Percentiles rank a stretch among this genome's conserved stretches.
phyloP scores from a whole-genome alignment of 1,139 yeast genomes.

The Geotrichum carabidarum region DNA sequence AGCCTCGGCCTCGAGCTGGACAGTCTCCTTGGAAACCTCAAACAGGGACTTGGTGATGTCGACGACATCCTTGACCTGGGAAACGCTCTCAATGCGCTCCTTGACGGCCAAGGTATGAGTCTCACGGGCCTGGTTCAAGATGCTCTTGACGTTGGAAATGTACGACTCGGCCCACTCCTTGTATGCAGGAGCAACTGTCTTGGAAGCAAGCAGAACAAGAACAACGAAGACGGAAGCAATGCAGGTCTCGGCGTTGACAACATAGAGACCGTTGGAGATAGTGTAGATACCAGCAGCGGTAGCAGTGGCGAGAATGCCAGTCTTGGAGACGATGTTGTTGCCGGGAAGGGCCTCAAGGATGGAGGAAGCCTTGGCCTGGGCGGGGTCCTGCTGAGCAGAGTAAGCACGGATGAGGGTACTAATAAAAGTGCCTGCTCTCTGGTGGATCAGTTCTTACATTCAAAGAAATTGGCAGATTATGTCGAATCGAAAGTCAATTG shows the following conservation, averaged over 20 bases:
- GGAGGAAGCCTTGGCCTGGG: conserved; percentile 78
- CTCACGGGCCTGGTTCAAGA: conserved; percentile 82
- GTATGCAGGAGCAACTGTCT: conserved; percentile 89
- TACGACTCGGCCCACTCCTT: conserved; percentile 93
- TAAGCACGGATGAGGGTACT: conserved; percentile 31
- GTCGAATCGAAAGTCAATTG: background rate
- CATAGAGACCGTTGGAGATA: conserved; percentile 85
- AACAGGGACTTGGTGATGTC: conserved; percentile 86
- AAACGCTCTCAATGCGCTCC: conserved; percentile 82
- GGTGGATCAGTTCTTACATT: conserved; percentile 1
- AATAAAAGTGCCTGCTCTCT: conserved; percentile 10
- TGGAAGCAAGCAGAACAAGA: conserved; percentile 69
- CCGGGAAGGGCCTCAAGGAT: conserved; percentile 93
- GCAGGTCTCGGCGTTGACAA: conserved; percentile 90
- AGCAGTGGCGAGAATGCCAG: conserved; percentile 90
- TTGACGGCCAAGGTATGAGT: conserved; percentile 90
- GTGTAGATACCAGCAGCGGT: conserved; percentile 94
- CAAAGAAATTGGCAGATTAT: background rate
- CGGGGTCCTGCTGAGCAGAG: conserved; percentile 56
- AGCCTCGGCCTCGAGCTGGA: conserved; percentile 87
- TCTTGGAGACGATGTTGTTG: conserved; percentile 78
- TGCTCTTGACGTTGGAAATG: conserved; percentile 72
- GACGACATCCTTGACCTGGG: conserved; percentile 87
- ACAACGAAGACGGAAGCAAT: conserved; percentile 75
- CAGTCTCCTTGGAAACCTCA: conserved; percentile 93